phyloP scores from a whole-genome alignment of 208 protist species.

The Herpetomonas samuelpessoai region DNA sequence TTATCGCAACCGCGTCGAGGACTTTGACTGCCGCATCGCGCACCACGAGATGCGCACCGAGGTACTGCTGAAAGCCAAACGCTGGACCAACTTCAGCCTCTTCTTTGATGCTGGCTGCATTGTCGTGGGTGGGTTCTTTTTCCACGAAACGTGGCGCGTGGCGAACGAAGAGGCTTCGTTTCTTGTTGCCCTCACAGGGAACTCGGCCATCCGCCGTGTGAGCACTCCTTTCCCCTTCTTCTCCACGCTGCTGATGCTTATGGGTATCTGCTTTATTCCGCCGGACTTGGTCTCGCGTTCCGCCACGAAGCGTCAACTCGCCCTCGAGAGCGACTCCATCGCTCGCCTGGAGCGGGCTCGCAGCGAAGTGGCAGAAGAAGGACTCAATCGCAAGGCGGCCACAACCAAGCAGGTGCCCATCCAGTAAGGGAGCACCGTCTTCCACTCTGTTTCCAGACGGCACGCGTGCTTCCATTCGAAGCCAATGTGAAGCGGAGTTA shows the following conservation, averaged over 20 bases:
- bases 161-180: slow-evolving; percentile 30
- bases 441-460: too few species aligned
- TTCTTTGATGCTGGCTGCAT: slow-evolving; percentile 15
- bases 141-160: slow-evolving; percentile 22
- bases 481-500: too few species aligned
- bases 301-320: slow-evolving; percentile 19
- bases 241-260: slow-evolving; percentile 17
- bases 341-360: slow-evolving; percentile 5
- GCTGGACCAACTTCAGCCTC: slow-evolving; percentile 17
- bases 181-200: slow-evolving; percentile 22
- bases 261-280: slow-evolving; percentile 27
- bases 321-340: slow-evolving; percentile 18
- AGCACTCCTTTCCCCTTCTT: slow-evolving; percentile 38
- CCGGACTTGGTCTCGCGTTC: slow-evolving; percentile 22
- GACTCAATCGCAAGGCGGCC: slow-evolving; percentile 13
- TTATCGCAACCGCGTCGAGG: slow-evolving; percentile 28
- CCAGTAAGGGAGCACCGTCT: too few species aligned
- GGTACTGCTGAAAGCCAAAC: slow-evolving; percentile 15
- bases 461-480: too few species aligned
- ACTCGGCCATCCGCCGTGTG: slow-evolving; percentile 26
- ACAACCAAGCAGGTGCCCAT: slow-evolving; percentile 7
- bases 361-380: slow-evolving; percentile 10
- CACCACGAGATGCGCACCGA: slow-evolving; percentile 19
- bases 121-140: slow-evolving; percentile 9
- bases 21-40: slow-evolving; percentile 18